These are phyloP conservation scores for Melampsora larici-populina DNA, from an alignment of 1,284 basidiomycete genomes.

Conservation along the genomic window DNA sequence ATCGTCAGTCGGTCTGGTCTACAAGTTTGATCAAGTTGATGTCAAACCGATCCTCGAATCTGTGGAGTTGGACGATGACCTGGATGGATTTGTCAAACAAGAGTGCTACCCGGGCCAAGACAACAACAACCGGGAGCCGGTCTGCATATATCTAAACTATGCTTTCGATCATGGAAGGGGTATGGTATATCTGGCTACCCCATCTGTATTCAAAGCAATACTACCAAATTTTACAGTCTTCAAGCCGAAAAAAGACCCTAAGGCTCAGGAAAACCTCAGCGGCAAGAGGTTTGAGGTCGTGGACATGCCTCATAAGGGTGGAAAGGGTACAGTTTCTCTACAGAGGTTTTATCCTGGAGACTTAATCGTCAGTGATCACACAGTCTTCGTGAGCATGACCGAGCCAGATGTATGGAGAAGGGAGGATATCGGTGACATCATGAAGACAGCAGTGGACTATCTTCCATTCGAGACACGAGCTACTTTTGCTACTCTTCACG, in stretches of 20 bases:
- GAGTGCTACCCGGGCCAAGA: slow-evolving; percentile 8
- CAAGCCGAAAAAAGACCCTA: neutral
- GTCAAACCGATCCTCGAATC: too few species aligned
- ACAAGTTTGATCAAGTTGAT: too few species aligned
- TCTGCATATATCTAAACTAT: slow-evolving; percentile 25
- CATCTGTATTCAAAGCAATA: neutral
- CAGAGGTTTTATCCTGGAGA: slow-evolving; percentile 9
- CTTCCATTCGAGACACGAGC: slow-evolving; percentile 15
- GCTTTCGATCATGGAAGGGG: slow-evolving; percentile 22
- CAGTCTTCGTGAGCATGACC: slow-evolving; percentile 10
- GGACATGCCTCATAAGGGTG: slow-evolving; percentile 28
- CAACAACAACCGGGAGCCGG: neutral
- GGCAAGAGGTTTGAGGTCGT: slow-evolving; percentile 15
- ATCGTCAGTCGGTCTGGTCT: too few species aligned
- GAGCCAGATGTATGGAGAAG: neutral
- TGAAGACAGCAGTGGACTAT: slow-evolving; percentile 25
- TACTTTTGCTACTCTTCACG: slow-evolving; percentile 1
- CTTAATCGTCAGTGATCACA: slow-evolving; percentile 14
- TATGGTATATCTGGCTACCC: slow-evolving; percentile 7
- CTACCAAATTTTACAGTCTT: slow-evolving; percentile 10
- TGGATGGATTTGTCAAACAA: slow-evolving; percentile 21
- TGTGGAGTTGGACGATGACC: neutral
- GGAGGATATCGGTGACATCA: slow-evolving; percentile 1
- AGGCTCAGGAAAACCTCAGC: neutral
- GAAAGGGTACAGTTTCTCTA: slow-evolving; percentile 15